Percentiles rank a stretch among this genome's conserved stretches.
phyloP scores from a whole-genome alignment of 345 rosid species.

The Melaleuca alternifolia region DNA sequence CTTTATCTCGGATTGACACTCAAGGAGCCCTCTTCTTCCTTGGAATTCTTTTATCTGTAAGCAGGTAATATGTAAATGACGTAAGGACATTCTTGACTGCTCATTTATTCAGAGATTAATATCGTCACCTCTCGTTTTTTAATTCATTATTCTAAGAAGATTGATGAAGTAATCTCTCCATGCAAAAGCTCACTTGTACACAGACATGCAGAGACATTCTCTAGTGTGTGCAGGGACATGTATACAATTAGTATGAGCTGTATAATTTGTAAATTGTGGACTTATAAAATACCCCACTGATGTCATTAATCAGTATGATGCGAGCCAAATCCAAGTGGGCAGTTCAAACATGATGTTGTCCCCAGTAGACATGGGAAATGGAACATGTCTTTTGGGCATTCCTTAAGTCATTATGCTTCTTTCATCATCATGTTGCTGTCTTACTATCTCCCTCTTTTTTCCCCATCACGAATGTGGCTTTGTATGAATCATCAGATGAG shows the following conservation, averaged over 20 bases:
- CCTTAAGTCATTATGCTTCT: not conserved
- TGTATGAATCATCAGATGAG: not conserved
- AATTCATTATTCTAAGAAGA: not conserved
- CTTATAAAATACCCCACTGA: not conserved
- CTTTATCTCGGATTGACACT: conserved; percentile 84
- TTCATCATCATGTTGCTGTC: not conserved
- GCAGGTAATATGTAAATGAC: conserved; percentile 39
- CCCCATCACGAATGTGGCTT: not conserved
- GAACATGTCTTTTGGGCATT: not conserved
- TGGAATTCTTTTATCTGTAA: conserved; percentile 82
- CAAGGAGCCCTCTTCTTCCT: conserved; percentile 95
- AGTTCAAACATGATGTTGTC: not conserved
- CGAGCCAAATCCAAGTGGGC: not conserved
- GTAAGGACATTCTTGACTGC: not conserved
- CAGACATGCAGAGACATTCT: not conserved
- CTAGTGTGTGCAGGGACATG: not conserved
- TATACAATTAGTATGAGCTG: not conserved
- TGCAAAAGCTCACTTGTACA: not conserved
- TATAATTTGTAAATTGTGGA: not conserved
- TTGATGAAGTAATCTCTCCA: not conserved
- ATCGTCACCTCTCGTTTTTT: not conserved
- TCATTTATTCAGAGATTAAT: not conserved
- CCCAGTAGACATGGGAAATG: not conserved
- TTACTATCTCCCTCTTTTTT: not conserved
- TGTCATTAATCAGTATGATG: not conserved